Evolutionary conservation across 1,284 basidiomycete species (phyloP).

Genomic region (Apiotrichum mycotoxinovorans): DNA sequence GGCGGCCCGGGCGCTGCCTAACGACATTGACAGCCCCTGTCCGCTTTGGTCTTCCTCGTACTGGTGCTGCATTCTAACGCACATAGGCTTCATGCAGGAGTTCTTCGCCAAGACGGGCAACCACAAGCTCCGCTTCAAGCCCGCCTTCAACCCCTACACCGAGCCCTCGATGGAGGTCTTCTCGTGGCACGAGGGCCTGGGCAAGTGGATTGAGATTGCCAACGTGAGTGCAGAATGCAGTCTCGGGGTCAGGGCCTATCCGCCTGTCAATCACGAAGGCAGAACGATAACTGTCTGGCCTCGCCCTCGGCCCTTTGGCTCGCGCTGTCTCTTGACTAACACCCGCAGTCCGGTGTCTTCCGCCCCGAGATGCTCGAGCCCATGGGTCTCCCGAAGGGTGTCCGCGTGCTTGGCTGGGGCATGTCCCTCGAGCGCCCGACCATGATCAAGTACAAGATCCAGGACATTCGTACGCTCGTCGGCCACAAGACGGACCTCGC

Average conservation of each 20-base stretch:
- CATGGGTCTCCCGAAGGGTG: slow-evolving; percentile 97
- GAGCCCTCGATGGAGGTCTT: slow-evolving; percentile 99
- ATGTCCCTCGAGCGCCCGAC: slow-evolving; percentile 94
- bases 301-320: too few relatives aligned
- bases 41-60: too few relatives aligned
- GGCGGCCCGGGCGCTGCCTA: neutral
- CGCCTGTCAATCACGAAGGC: too few relatives aligned
- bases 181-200: slow-evolving; percentile 90
- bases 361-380: slow-evolving; percentile 98
- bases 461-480: slow-evolving; percentile 93
- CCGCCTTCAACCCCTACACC: slow-evolving; percentile 72
- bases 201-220: slow-evolving; percentile 89
- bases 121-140: slow-evolving; percentile 90
- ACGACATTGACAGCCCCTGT: neutral
- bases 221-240: slow-evolving; percentile 50
- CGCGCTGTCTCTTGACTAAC: too few relatives aligned
- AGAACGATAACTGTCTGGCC: too few relatives aligned
- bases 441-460: slow-evolving; percentile 93
- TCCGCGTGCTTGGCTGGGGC: slow-evolving; percentile 97
- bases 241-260: too few relatives aligned
- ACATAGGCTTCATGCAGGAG: slow-evolving; percentile 87
- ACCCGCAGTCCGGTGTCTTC: slow-evolving; percentile 90
- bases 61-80: neutral
- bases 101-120: slow-evolving; percentile 99
- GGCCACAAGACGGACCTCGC: slow-evolving; percentile 95